phyloP scores from a whole-genome alignment of 768 basidiomycete genomes.

The Gautieria morchelliformis region DNA sequence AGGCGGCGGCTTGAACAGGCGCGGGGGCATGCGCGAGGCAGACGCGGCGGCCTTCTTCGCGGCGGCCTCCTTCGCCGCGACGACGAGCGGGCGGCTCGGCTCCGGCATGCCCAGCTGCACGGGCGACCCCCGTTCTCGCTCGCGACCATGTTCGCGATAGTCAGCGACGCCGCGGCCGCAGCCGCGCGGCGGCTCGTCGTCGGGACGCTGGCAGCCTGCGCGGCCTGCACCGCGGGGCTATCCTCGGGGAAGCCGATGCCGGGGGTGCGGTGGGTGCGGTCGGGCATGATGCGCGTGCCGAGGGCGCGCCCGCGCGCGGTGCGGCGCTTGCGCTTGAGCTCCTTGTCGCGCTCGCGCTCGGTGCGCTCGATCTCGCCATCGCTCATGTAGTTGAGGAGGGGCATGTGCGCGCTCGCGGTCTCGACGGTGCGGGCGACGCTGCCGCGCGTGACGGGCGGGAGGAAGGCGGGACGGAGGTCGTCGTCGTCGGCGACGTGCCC shows the following conservation, averaged over 20 bases:
- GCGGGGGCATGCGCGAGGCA: conserved; percentile 29
- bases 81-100: not conserved
- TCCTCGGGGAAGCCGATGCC: conserved; percentile 80
- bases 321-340: conserved; percentile 68
- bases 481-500: conserved; percentile 89
- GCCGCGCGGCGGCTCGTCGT: conserved; percentile 74
- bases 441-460: conserved; percentile 67
- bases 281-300: conserved; percentile 54
- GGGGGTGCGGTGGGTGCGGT: conserved; percentile 88
- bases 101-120: not conserved
- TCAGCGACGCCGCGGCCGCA: conserved; percentile 71
- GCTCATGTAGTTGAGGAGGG: conserved; percentile 79
- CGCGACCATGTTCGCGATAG: conserved; percentile 89
- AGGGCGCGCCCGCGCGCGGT: conserved; percentile 66
- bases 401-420: conserved; percentile 74
- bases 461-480: conserved; percentile 81
- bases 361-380: conserved; percentile 82
- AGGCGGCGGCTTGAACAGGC: conserved; percentile 64
- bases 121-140: conserved; percentile 72
- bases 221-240: conserved; percentile 48
- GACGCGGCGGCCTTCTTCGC: conserved; percentile 20
- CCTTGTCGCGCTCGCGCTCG: conserved; percentile 92
- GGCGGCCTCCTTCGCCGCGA: not conserved
- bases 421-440: conserved; percentile 58
- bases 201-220: conserved; percentile 51